Conservation (phyloP, 306 rosid genomes). For the Comarum palustre region DNA sequence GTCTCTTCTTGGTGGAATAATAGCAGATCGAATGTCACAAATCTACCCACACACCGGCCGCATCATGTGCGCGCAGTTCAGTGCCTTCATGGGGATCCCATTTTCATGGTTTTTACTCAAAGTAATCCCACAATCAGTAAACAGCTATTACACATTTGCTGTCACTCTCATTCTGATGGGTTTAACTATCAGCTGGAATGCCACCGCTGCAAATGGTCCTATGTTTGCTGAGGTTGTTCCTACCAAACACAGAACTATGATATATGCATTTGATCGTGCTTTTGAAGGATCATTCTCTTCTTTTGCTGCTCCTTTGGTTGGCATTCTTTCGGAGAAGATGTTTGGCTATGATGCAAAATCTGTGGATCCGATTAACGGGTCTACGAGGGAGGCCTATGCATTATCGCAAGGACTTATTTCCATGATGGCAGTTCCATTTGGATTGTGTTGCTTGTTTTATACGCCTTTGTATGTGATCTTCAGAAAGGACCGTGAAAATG, state of each 20-base stretch:
- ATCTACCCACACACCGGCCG: conserved; percentile 79
- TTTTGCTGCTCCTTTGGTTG: conserved; percentile 93
- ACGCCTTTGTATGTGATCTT: conserved; percentile 68
- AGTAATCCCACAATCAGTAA: conserved; percentile 75
- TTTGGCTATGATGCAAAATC: conserved; percentile 79
- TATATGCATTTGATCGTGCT: conserved; percentile 96
- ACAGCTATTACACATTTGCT: conserved; percentile 58
- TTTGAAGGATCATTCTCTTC: conserved; percentile 93
- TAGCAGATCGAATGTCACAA: conserved; percentile 66
- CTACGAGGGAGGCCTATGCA: conserved; percentile 73
- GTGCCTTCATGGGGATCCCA: conserved; percentile 94
- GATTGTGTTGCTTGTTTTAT: conserved; percentile 85
- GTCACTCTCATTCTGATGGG: conserved; percentile 84
- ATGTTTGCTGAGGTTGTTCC: conserved; percentile 98
- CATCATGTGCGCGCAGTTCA: conserved; percentile 89
- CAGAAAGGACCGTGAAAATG: conserved; percentile 72
- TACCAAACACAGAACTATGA: conserved; percentile 82
- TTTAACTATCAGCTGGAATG: conserved; percentile 89
- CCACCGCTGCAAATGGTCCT: conserved; percentile 78
- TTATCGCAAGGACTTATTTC: conserved; percentile 86
- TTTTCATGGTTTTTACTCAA: conserved; percentile 78
- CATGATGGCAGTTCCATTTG: conserved; percentile 85
- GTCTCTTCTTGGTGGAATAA: conserved; percentile 69
- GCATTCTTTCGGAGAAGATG: conserved; percentile 82
- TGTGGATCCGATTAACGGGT: conserved; percentile 61